A percentile compares a stretch with the other conserved stretches of the same genome.
phyloP scores from a whole-genome alignment of 2,329 filamentous ascomycete genomes.

The Colletotrichum tropicale region DNA sequence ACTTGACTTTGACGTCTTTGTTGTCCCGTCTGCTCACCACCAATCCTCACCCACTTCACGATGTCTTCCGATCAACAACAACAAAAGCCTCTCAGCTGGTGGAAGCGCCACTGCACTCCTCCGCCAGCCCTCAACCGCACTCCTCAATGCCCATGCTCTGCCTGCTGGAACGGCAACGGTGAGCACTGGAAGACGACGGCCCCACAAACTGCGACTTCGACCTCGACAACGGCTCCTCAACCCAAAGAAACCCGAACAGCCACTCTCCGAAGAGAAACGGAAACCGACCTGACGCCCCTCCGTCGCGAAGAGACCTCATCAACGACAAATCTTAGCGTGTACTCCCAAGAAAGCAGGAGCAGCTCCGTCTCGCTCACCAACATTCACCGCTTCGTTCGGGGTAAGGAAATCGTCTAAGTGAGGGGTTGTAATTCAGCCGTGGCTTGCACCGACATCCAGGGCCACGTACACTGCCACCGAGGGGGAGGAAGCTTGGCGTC shows the following conservation, averaged over 20 bases:
- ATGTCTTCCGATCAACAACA: constrained; percentile 18
- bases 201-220: neutral
- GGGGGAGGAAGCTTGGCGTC: constrained; percentile 2
- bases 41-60: neutral
- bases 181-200: constrained; percentile 18
- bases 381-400: constrained; percentile 3
- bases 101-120: constrained; percentile 43
- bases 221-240: neutral
- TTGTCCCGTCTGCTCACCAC: neutral
- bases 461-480: constrained; percentile 1
- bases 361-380: constrained; percentile 5
- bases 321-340: constrained; percentile 1
- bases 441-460: neutral
- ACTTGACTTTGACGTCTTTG: neutral
- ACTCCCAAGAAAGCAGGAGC: constrained; percentile 3
- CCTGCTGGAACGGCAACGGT: constrained; percentile 29
- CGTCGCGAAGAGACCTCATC: constrained; percentile 8
- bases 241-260: neutral
- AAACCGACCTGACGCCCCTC: constrained; percentile 11
- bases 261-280: constrained; percentile 1
- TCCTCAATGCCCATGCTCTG: constrained; percentile 39
- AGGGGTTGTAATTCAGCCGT: neutral
- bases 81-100: constrained; percentile 36
- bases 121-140: constrained; percentile 38
- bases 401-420: constrained; percentile 11